A percentile compares a stretch with the other conserved stretches of the same genome.
Conservation (phyloP, 1,284 basidiomycete genomes). For the Ceraceosorus bombacis region DNA sequence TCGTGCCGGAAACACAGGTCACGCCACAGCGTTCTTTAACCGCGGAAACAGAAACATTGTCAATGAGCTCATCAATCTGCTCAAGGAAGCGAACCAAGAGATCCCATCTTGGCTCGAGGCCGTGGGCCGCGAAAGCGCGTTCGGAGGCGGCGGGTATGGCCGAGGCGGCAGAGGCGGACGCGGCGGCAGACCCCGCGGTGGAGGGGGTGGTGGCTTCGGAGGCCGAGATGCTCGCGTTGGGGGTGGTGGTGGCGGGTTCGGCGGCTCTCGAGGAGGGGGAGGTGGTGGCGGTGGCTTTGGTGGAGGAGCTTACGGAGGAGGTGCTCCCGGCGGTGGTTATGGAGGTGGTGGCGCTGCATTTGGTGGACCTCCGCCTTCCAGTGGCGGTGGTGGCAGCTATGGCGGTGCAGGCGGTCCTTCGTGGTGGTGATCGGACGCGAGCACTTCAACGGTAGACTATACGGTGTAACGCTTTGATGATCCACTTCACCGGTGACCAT, state of each 20-base stretch:
- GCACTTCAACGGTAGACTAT: too few species aligned
- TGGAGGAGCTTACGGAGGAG: constrained; percentile 10
- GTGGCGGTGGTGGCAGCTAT: constrained; percentile 15
- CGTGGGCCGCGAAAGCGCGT: constrained; percentile 72
- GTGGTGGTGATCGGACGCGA: too few species aligned
- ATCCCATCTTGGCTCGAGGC: constrained; percentile 86
- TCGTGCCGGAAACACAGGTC: constrained; percentile 96
- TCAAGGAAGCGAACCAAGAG: constrained; percentile 95
- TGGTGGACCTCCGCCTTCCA: constrained; percentile 3
- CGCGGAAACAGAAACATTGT: constrained; percentile 63
- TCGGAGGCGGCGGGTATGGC: constrained; percentile 57
- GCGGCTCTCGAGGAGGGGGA: constrained; percentile 13
- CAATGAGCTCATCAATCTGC: constrained; percentile 80
- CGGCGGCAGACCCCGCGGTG: constrained; percentile 48
- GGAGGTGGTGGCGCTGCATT: constrained; percentile 7
- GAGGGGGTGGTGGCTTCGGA: constrained; percentile 34
- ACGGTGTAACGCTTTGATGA: too few species aligned
- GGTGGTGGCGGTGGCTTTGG: constrained; percentile 10
- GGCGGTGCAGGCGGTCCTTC: constrained; percentile 8
- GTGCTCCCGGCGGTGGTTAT: constrained; percentile 11
- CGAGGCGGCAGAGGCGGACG: constrained; percentile 58
- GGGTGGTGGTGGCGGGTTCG: constrained; percentile 21
- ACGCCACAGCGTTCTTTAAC: constrained; percentile 60
- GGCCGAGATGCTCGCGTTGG: constrained; percentile 26
- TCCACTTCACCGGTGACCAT: too few species aligned